Evolutionary conservation across 345 rosid species (phyloP).

Genomic region (Eucalyptus polybractea): DNA sequence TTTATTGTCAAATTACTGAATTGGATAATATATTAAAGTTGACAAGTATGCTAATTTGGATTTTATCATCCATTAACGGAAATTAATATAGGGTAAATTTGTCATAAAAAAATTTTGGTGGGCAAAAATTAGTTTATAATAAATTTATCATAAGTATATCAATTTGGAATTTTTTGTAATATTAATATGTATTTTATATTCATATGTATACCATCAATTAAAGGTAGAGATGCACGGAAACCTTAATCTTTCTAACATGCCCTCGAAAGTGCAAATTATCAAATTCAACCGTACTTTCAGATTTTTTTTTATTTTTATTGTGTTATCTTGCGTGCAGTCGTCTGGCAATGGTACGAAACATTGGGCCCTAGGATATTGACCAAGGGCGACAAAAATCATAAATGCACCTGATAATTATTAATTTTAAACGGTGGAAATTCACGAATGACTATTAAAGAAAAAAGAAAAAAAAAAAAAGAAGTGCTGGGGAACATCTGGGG

Average conservation of each 20-base stretch:
- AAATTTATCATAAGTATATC: too few species aligned
- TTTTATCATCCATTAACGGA: too few species aligned
- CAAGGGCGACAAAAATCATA: not conserved
- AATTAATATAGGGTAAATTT: too few species aligned
- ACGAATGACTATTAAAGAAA: not conserved
- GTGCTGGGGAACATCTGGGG: not conserved
- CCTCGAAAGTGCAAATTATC: not conserved
- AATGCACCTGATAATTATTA: not conserved
- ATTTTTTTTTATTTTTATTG: not conserved
- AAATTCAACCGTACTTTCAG: not conserved
- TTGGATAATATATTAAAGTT: rapidly evolving
- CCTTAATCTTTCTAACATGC: not conserved
- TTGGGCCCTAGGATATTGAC: not conserved
- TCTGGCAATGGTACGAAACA: not conserved
- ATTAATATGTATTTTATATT: not conserved
- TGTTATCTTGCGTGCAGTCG: not conserved
- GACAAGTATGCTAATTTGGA: too few species aligned
- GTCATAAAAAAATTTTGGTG: rapidly evolving
- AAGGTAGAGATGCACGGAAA: not conserved
- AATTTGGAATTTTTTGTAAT: not conserved
- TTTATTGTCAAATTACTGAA: too few species aligned
- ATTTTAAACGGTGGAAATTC: not conserved
- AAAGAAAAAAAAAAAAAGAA: not conserved
- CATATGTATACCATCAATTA: not conserved
- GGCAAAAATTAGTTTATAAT: too few species aligned